These are phyloP conservation scores for Staphylotrichum tortipilum DNA, from an alignment of 495 filamentous ascomycete species.

Conservation along the genomic window DNA sequence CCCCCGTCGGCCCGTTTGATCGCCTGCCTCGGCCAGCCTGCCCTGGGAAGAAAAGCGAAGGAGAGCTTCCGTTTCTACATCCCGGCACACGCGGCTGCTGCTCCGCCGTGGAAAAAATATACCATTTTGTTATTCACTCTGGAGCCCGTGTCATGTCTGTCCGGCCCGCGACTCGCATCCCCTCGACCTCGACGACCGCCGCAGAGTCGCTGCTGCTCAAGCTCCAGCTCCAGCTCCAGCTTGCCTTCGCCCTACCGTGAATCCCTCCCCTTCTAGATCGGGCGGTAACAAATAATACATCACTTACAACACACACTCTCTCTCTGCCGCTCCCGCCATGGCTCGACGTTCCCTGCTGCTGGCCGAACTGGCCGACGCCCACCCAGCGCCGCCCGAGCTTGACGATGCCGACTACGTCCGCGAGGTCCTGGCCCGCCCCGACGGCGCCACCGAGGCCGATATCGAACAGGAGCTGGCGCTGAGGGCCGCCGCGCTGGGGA, in stretches of 20 bases:
- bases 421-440: constrained; percentile 36
- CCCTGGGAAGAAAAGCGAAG: too few species aligned
- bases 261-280: too few species aligned
- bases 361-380: constrained; percentile 2
- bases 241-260: too few species aligned
- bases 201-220: not conserved
- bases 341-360: constrained; percentile 11
- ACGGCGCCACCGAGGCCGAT: constrained; percentile 30
- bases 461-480: constrained; percentile 29
- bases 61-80: not conserved
- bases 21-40: not conserved
- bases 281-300: too few species aligned
- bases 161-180: not conserved
- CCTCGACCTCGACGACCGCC: constrained; percentile 7
- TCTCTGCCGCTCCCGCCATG: constrained; percentile 1
- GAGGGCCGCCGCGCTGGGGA: constrained; percentile 36
- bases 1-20: not conserved
- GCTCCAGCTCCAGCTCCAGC: not conserved
- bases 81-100: not conserved
- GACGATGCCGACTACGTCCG: constrained; percentile 32
- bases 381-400: constrained; percentile 26
- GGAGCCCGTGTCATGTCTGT: constrained; percentile 14
- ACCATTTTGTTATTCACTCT: too few species aligned
- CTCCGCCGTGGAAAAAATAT: too few species aligned
- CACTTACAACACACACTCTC: too few species aligned